Evolutionary conservation across 768 basidiomycete genomes (phyloP).

Genomic region (Serendipita sp.): DNA sequence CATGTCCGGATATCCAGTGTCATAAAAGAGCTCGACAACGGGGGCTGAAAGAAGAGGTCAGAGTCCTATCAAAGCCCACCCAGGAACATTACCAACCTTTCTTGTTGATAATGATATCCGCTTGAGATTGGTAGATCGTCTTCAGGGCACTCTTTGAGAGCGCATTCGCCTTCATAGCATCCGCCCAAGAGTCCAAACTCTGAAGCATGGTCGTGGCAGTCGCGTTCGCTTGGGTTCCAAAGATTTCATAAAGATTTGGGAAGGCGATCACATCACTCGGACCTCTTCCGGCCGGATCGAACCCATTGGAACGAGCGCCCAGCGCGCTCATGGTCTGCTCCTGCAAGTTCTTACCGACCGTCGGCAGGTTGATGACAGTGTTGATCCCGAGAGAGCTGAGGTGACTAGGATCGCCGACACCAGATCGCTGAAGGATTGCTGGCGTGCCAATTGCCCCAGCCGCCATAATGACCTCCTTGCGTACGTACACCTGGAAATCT

Average conservation of each 20-base stretch:
- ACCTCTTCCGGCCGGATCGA: conserved; percentile 26
- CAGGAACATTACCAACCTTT: conserved; percentile 20
- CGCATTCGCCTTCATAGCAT: conserved; percentile 26
- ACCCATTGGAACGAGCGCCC: conserved; percentile 21
- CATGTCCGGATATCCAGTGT: conserved; percentile 13
- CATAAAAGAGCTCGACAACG: conserved; percentile 32
- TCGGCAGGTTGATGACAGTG: conserved; percentile 24
- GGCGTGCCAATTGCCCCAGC: conserved; percentile 38
- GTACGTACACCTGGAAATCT: conserved; percentile 26
- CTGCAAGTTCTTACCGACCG: conserved; percentile 32
- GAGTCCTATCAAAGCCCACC: not conserved
- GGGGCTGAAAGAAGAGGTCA: conserved; percentile 20
- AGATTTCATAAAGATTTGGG: conserved; percentile 35
- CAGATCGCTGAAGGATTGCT: conserved; percentile 36
- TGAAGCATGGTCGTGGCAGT: conserved; percentile 24
- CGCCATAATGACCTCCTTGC: conserved; percentile 36
- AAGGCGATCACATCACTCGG: conserved; percentile 35
- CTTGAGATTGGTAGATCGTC: conserved; percentile 30
- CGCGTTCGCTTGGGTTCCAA: conserved; percentile 10
- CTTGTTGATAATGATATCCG: conserved; percentile 30
- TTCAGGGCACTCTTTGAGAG: conserved; percentile 26
- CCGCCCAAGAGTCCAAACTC: conserved; percentile 27
- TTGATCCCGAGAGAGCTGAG: conserved; percentile 32
- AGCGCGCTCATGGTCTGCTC: conserved; percentile 35
- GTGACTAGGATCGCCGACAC: conserved; percentile 34